These are phyloP conservation scores for Middelhovenomyces tepae DNA, from an alignment of 805 yeast genomes.

Conservation along the genomic window DNA sequence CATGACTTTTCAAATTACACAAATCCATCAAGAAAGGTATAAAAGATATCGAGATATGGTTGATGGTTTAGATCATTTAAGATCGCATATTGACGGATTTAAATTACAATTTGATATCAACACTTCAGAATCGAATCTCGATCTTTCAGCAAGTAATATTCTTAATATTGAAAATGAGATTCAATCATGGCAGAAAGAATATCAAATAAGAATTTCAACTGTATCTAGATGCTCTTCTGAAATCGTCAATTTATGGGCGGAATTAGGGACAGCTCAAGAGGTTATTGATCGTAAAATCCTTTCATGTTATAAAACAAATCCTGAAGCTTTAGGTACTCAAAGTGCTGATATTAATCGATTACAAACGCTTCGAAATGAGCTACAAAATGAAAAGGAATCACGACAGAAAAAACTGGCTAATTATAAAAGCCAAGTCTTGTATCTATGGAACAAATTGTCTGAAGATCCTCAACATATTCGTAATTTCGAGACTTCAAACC, in stretches of 20 bases:
- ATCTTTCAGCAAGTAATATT: constrained; percentile 19
- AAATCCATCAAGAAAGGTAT: constrained; percentile 17
- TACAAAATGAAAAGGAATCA: constrained; percentile 31
- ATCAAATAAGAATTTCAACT: constrained; percentile 12
- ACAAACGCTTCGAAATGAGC: constrained; percentile 15
- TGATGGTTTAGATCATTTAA: constrained; percentile 13
- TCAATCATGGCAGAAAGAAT: constrained; percentile 18
- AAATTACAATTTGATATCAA: constrained; percentile 13
- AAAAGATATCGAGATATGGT: constrained; percentile 11
- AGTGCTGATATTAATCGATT: constrained; percentile 24
- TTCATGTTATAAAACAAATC: constrained; percentile 14
- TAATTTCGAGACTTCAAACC: constrained; percentile 35
- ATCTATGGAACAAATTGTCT: constrained; percentile 50
- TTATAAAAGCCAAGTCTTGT: constrained; percentile 32
- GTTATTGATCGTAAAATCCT: constrained; percentile 22
- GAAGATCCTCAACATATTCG: constrained; percentile 36
- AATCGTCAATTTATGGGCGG: constrained; percentile 25
- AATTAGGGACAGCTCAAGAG: constrained; percentile 25
- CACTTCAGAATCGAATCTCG: constrained; percentile 11
- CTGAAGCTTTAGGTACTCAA: constrained; percentile 20
- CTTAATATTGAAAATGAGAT: constrained; percentile 20
- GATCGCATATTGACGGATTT: constrained; percentile 17
- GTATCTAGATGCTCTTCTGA: constrained; percentile 18
- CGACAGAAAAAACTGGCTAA: constrained; percentile 25
- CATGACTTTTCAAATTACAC: constrained; percentile 13